Percentiles rank a stretch among this genome's conserved stretches.
phyloP scores from a whole-genome alignment of 1,139 yeast genomes.

The Zygosaccharomyces pseudobailii region DNA sequence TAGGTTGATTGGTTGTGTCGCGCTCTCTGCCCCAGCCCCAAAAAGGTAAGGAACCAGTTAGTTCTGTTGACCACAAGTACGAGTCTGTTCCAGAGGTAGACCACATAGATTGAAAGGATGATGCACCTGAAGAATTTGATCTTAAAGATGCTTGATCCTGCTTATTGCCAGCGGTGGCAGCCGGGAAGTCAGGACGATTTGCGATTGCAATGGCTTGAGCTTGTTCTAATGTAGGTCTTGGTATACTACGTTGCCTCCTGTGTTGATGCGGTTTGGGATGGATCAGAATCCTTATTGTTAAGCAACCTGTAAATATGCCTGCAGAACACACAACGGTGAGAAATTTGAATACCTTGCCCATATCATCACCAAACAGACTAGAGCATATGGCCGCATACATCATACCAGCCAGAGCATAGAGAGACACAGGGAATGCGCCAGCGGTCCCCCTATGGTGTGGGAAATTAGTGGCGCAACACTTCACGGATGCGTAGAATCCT shows the following conservation, averaged over 20 bases:
- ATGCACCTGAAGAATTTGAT: conserved; percentile 11
- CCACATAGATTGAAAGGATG: conserved; percentile 10
- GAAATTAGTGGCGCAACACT: conserved; percentile 65
- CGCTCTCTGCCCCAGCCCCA: conserved; percentile 28
- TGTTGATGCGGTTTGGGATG: conserved; percentile 2
- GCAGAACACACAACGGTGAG: conserved; percentile 31
- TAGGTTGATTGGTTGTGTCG: conserved; percentile 1
- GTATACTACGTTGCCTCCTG: not conserved
- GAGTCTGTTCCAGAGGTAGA: conserved; percentile 17
- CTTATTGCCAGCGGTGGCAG: conserved; percentile 4
- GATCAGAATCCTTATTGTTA: conserved; percentile 26
- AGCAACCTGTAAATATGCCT: conserved; percentile 32
- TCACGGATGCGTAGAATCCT: conserved; percentile 60
- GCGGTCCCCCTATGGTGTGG: conserved; percentile 70
- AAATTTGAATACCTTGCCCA: conserved; percentile 38
- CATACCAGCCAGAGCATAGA: conserved; percentile 48
- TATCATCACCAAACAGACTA: conserved; percentile 40
- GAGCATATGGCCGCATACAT: conserved; percentile 42
- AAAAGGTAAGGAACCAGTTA: conserved; percentile 23
- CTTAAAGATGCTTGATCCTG: conserved; percentile 5
- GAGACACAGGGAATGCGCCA: conserved; percentile 56
- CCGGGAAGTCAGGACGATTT: conserved; percentile 3
- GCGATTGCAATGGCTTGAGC: conserved; percentile 4
- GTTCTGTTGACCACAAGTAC: conserved; percentile 21
- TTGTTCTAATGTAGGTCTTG: not conserved